phyloP scores from a whole-genome alignment of 306 rosid genomes.

The Sindora glabra region DNA sequence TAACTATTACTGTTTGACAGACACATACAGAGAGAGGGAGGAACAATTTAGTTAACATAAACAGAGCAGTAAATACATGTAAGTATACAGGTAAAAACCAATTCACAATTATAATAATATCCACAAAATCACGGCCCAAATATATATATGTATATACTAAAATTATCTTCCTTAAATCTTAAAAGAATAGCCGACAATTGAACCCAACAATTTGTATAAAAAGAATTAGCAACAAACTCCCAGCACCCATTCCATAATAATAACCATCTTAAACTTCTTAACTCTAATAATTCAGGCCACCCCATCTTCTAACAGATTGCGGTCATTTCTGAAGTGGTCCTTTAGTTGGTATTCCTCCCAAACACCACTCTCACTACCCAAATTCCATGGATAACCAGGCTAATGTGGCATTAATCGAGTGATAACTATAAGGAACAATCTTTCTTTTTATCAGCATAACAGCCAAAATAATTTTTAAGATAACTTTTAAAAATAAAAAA shows the following conservation, averaged over 20 bases:
- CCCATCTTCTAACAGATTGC: not conserved
- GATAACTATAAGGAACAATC: not conserved
- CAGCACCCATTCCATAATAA: not conserved
- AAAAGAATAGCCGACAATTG: not conserved
- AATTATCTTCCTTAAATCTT: not conserved
- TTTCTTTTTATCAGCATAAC: no score
- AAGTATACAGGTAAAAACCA: not conserved
- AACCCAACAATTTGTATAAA: not conserved
- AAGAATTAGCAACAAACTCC: not conserved
- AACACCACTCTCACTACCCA: not conserved
- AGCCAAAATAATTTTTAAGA: no score
- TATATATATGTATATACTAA: not conserved
- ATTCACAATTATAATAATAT: not conserved
- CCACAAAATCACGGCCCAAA: not conserved
- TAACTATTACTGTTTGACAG: no score
- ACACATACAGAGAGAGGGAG: not conserved
- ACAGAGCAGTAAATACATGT: not conserved
- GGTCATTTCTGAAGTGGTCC: not conserved
- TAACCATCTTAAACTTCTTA: not conserved
- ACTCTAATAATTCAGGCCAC: not conserved
- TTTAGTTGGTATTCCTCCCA: not conserved
- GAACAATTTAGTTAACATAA: slow-evolving; percentile 1
- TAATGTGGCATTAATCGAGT: no score
- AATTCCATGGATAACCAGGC: not conserved
- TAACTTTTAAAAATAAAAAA: no score